Evolutionary conservation across 176 grass and related monocot genomes (phyloP).

Genomic region (Oropetium thomaeum): DNA sequence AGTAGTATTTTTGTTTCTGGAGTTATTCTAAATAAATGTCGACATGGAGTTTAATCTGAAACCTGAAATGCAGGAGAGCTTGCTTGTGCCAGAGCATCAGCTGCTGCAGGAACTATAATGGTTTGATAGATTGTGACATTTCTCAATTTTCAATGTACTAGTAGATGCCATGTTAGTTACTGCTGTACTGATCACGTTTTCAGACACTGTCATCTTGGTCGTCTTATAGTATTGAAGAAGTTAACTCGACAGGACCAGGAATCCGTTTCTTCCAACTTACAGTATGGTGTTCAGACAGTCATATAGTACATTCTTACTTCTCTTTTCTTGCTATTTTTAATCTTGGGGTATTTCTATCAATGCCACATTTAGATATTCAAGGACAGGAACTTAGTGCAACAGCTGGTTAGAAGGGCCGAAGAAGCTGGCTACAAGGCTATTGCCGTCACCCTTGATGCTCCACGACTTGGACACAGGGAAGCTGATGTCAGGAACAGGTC

Average conservation of each 20-base stretch:
- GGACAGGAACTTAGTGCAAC: slow-evolving; percentile 65
- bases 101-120: slow-evolving; percentile 84
- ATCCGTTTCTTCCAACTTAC: slow-evolving; percentile 93
- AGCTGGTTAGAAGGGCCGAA: slow-evolving; percentile 75
- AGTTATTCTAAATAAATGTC: background rate
- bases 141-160: background rate
- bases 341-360: background rate
- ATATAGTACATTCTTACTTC: background rate
- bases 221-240: slow-evolving; percentile 78
- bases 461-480: slow-evolving; percentile 82
- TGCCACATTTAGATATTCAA: slow-evolving; percentile 62
- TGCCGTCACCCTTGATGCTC: slow-evolving; percentile 73
- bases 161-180: background rate
- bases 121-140: slow-evolving; percentile 19
- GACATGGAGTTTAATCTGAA: background rate
- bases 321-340: background rate
- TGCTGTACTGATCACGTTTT: slow-evolving; percentile 11
- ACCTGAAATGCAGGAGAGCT: slow-evolving; percentile 63
- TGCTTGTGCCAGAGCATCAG: slow-evolving; percentile 78
- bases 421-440: slow-evolving; percentile 82
- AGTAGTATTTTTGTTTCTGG: background rate
- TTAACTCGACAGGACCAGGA: slow-evolving; percentile 68
- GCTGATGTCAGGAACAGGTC: slow-evolving; percentile 86
- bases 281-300: slow-evolving; percentile 28
- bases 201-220: slow-evolving; percentile 89